A percentile compares a stretch with the other conserved stretches of the same genome.
Conservation (phyloP, 1,284 basidiomycete genomes). For the Cryptococcus hybrid region DNA sequence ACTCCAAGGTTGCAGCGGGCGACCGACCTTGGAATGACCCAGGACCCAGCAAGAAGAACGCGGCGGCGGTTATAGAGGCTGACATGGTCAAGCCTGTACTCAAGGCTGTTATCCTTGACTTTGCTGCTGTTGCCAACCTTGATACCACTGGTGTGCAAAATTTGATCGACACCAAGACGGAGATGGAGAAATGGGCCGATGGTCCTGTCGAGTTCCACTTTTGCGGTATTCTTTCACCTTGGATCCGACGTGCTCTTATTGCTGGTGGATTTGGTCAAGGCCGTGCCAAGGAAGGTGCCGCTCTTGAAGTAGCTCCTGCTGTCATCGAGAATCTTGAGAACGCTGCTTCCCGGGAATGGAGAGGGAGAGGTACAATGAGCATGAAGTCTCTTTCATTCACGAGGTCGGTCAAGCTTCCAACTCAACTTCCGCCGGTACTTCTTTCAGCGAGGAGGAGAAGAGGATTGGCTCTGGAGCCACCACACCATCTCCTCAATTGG, state of each 20-base stretch:
- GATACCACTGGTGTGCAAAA: constrained; percentile 82
- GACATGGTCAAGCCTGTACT: constrained; percentile 67
- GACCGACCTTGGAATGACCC: constrained; percentile 97
- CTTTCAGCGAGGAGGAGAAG: constrained; percentile 11
- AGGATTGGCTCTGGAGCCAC: constrained; percentile 3
- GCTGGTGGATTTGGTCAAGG: constrained; percentile 78
- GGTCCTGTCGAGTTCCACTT: constrained; percentile 69
- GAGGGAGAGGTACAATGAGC: constrained; percentile 7
- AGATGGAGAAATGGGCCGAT: constrained; percentile 85
- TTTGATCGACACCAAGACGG: constrained; percentile 80
- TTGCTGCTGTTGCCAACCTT: constrained; percentile 66
- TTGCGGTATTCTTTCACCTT: constrained; percentile 73
- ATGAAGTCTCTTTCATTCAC: neutral
- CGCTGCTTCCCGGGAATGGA: constrained; percentile 23
- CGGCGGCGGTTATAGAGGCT: constrained; percentile 59
- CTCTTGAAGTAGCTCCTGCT: constrained; percentile 69
- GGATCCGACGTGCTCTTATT: constrained; percentile 86
- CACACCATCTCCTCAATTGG: constrained; percentile 4
- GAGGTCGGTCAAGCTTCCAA: neutral
- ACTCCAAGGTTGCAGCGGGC: constrained; percentile 59
- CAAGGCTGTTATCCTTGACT: constrained; percentile 87
- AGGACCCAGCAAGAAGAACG: constrained; percentile 59
- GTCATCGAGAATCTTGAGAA: constrained; percentile 52
- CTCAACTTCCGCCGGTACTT: constrained; percentile 1
- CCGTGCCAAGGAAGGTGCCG: constrained; percentile 48